Evolutionary conservation across 2,329 filamentous ascomycete genomes (phyloP), one percentile per base, ranked within the genome.

Genomic region (Coniella vitis): DNA sequence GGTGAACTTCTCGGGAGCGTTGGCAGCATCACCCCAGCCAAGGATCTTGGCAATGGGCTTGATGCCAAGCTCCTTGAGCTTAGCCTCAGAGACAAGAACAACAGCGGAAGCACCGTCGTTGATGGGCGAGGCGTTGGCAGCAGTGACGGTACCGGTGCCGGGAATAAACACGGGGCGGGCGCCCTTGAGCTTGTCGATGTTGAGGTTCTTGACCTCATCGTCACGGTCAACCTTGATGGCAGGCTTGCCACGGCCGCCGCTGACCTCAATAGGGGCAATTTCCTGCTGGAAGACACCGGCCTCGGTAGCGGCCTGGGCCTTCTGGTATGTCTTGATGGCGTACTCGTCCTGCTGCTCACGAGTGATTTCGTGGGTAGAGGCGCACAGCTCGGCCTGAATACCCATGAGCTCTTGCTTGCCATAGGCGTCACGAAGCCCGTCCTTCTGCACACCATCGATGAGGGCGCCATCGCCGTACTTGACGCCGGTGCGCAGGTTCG

Each of bases 341-440:
- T 97, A 98, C 53, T 90, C 86, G 65, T 98, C 93, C 75, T 96
- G 91, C 60, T 85, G 76, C 70, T 91, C 86, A 59, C 93, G 84
- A 63, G 76, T 79, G 70, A 98, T 81, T 54, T 72, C 76, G 71
- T 97, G 81, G 61, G 96, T 90, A 49, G 79, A 69, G 49, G 90
- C 87, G 71, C 93, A 98, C 63, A 96, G 87, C 77, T 98, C 93
- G 53, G 78, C 93, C 62, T 87, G 81, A 49, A 98, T 70, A 61
- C 93, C 93, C 93, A 98, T 98, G 70, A 96, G 90, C 69, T 97
- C 87, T 71, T 93, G 86, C 73, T 90, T 90, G 57, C 75, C 78
- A 71, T 93, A 96, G 55, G 89, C 89, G 66, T 98, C 93, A 45
- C 87, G 94, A 58, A 98, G 78, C 57, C 93, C 93, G 64, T 98